Evolutionary conservation across 352 stramenopile genomes (phyloP).

Genomic region (Globisporangium cystogenes): DNA sequence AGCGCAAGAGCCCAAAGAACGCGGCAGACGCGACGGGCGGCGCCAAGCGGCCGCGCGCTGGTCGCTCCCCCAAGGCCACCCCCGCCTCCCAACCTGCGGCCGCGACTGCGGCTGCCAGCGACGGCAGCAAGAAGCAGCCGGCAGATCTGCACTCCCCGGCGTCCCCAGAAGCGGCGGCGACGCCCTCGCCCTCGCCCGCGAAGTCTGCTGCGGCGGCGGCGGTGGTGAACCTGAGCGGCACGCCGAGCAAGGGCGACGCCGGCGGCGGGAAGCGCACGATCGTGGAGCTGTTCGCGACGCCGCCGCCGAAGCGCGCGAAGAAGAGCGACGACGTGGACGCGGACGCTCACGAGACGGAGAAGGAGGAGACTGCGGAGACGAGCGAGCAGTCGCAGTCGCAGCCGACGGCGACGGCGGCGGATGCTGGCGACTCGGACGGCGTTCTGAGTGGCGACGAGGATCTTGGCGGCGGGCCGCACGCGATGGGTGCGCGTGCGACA

Average conservation of each 20-base stretch:
- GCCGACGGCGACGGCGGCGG: too few species aligned
- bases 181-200: too few species aligned
- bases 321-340: not conserved
- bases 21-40: conserved; percentile 1
- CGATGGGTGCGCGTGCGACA: not conserved
- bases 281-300: conserved; percentile 11
- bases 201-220: not conserved
- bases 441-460: conserved; percentile 7
- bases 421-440: conserved; percentile 1
- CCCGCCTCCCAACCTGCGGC: too few species aligned
- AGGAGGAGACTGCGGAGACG: not conserved
- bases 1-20: conserved; percentile 16
- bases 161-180: not conserved
- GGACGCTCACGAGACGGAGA: not conserved
- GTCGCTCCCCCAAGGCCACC: not conserved
- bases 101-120: not conserved
- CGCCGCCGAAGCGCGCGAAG: conserved; percentile 12
- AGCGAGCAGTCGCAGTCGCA: not conserved
- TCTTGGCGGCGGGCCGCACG: conserved; percentile 4
- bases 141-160: not conserved
- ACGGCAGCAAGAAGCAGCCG: not conserved
- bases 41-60: conserved; percentile 6
- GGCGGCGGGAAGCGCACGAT: conserved; percentile 1
- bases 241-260: not conserved
- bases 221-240: not conserved